Percentiles rank a stretch among this genome's conserved stretches.
These are phyloP conservation scores for Saccharomycopsis fodiens DNA, from an alignment of 805 yeast species.

Conservation along the genomic window DNA sequence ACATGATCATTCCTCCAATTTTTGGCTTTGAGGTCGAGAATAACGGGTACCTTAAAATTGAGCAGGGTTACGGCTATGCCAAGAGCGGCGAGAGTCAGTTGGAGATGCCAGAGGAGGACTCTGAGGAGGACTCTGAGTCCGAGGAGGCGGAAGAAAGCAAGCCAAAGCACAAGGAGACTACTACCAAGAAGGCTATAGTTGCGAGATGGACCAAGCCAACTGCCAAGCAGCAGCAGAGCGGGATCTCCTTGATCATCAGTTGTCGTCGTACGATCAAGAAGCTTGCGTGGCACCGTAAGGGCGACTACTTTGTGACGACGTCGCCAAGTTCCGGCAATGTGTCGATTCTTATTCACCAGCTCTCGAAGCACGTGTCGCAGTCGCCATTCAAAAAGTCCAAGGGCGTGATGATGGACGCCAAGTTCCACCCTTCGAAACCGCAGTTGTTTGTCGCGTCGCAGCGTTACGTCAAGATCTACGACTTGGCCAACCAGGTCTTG, in stretches of 20 bases:
- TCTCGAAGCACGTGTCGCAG: constrained; percentile 90
- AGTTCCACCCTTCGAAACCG: constrained; percentile 95
- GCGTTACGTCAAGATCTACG: constrained; percentile 85
- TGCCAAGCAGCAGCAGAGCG: constrained; percentile 49
- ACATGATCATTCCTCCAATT: constrained; percentile 80
- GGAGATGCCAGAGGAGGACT: constrained; percentile 28
- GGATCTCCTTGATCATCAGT: constrained; percentile 67
- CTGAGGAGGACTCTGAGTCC: constrained; percentile 25
- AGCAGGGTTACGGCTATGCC: constrained; percentile 85
- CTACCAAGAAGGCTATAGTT: constrained; percentile 43
- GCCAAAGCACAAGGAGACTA: constrained; percentile 34
- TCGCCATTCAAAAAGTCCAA: constrained; percentile 90
- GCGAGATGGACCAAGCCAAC: constrained; percentile 83
- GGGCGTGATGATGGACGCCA: constrained; percentile 93
- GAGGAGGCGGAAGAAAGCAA: constrained; percentile 33
- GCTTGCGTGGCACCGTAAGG: constrained; percentile 92
- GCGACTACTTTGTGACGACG: constrained; percentile 94
- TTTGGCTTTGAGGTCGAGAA: constrained; percentile 86
- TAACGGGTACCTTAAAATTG: constrained; percentile 67
- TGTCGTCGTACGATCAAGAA: constrained; percentile 62
- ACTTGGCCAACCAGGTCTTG: constrained; percentile 76
- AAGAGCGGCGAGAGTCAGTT: constrained; percentile 47
- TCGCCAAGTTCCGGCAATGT: constrained; percentile 88
- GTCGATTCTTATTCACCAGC: constrained; percentile 88
- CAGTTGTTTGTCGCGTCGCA: constrained; percentile 91